Conservation (phyloP, 2,329 filamentous ascomycete species). For the Ophiosphaerella narmari region DNA sequence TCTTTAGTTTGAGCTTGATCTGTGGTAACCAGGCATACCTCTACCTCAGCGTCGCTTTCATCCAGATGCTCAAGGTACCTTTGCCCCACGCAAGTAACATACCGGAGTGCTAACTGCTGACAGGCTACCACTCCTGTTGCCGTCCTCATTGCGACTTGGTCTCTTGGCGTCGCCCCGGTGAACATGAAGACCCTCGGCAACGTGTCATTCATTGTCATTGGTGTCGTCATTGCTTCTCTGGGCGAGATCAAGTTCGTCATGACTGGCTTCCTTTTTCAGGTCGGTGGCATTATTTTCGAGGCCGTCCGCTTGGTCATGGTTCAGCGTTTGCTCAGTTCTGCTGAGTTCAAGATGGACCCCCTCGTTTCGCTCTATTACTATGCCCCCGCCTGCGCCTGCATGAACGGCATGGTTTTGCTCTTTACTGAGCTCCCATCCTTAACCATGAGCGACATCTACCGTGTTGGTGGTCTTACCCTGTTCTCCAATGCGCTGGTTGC, state of each 20-base stretch:
- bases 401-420: constrained; percentile 77
- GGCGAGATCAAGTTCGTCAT: constrained; percentile 94
- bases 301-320: constrained; percentile 84
- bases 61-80: constrained; percentile 95
- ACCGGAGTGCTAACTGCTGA: constrained; percentile 8
- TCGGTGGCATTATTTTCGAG: constrained; percentile 79
- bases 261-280: constrained; percentile 78
- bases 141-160: constrained; percentile 87
- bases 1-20: constrained; percentile 95
- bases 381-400: constrained; percentile 78
- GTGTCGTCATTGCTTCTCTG: constrained; percentile 91
- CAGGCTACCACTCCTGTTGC: constrained; percentile 94
- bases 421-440: constrained; percentile 74
- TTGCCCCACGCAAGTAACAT: background rate
- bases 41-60: constrained; percentile 94
- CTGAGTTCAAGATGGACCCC: constrained; percentile 91
- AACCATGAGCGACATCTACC: constrained; percentile 70
- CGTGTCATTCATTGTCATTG: constrained; percentile 90
- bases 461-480: constrained; percentile 73
- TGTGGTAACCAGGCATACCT: constrained; percentile 96
- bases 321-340: constrained; percentile 77
- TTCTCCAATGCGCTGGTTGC: constrained; percentile 77
- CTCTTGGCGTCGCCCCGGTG: constrained; percentile 79
- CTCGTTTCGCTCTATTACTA: constrained; percentile 90
- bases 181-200: constrained; percentile 89